Conservation (phyloP, 352 stramenopile genomes). For the Globisporangium viniferum region DNA sequence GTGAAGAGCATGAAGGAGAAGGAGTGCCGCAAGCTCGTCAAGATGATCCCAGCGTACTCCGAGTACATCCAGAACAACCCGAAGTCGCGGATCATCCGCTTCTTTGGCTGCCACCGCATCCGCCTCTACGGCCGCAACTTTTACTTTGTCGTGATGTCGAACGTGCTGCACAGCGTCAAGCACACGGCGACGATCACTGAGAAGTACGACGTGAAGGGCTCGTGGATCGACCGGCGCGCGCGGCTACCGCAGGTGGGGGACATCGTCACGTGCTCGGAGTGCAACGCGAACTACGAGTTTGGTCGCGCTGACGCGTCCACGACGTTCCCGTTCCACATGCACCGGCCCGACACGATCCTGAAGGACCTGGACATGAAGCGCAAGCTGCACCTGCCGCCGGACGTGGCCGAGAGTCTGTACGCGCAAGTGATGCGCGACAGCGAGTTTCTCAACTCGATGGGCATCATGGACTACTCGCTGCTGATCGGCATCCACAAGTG, state of each 20-base stretch:
- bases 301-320: slow-evolving; percentile 27
- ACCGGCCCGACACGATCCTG: slow-evolving; percentile 64
- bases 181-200: slow-evolving; percentile 62
- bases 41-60: slow-evolving; percentile 69
- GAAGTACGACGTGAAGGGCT: slow-evolving; percentile 79
- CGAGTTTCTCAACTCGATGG: slow-evolving; percentile 65
- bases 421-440: slow-evolving; percentile 49
- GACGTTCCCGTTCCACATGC: slow-evolving; percentile 38
- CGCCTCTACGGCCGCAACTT: slow-evolving; percentile 78
- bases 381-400: slow-evolving; percentile 33
- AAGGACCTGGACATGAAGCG: slow-evolving; percentile 68
- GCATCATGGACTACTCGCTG: slow-evolving; percentile 82
- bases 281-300: slow-evolving; percentile 51
- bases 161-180: slow-evolving; percentile 58
- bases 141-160: slow-evolving; percentile 82
- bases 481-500: slow-evolving; percentile 72
- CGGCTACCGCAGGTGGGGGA: slow-evolving; percentile 46
- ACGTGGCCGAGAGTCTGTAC: slow-evolving; percentile 34
- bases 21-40: slow-evolving; percentile 68
- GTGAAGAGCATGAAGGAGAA: slow-evolving; percentile 80
- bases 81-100: slow-evolving; percentile 73
- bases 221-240: slow-evolving; percentile 63
- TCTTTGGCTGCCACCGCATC: slow-evolving; percentile 84
- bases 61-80: slow-evolving; percentile 59
- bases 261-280: slow-evolving; percentile 62